Base-by-base conservation (phyloP, 2,329 filamentous ascomycete species). In the Zelopaecilomyces penicillatus region DNA sequence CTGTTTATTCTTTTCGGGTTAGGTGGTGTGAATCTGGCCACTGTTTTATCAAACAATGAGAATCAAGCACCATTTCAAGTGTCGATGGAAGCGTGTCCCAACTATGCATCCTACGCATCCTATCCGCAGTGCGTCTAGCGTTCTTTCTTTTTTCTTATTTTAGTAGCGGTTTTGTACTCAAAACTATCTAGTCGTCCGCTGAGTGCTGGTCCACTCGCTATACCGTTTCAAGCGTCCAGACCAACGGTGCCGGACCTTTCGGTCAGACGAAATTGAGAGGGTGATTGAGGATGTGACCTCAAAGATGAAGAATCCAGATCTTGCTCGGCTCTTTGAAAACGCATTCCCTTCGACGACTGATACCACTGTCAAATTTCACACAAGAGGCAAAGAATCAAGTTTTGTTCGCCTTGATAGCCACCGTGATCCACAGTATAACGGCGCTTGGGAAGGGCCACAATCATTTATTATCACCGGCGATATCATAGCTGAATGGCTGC, bases 381-480 rank as follows among this genome's bases (percentile, higher is more conserved):
- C 83, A 4, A 80, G 84, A 50, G 83, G 74, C 45, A 63, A 68
- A 48, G 63, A 66, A 27, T 62, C 60, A 32, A 60, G 57, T 39
- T 65, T 65, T 49, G 59, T 64, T 39, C 61, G 60, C 46, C 59
- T 62, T 38, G 60, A 58, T 41, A 55, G 54, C 30, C 61, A 59
- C 43, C 52, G 50, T 12, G 53, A 52, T 3, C 46, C 57, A 11
- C 44, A 51, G 19, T 74, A 80, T 41, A 73, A 78, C 5, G 76
- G 74, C 11, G 76, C 78, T 52, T 96, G 90, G 90, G 73, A 85
- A 53, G 90, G 90, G 0, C 73, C 86, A 0, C 91, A 97, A 58
- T 90, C 85, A 8, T 97, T 97, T 62, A 84, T 97, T 52, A 94
- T 95, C 41, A 95, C 88, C 0, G 88, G 88, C 41, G 88, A 95